Base-by-base conservation (phyloP, 2,329 filamentous ascomycete genomes). In the Raffaelea arxii region DNA sequence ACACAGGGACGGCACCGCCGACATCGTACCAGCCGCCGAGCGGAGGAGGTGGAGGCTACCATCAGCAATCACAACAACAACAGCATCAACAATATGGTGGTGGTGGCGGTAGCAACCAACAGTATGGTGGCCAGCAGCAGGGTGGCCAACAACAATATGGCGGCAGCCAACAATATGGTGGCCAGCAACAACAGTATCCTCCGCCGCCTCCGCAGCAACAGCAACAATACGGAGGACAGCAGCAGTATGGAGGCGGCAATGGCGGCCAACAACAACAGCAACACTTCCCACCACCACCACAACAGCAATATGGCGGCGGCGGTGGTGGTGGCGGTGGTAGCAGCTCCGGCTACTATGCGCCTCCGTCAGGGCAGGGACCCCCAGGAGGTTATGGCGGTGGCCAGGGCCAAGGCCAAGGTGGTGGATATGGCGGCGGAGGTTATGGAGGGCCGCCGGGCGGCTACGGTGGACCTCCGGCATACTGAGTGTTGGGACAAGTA, bases 1-100 rank as follows among this genome's bases (percentile, higher is more conserved):
- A 85, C 60, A 72, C 67, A 50, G 82, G 80, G 46, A 69, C 75
- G 47, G 77, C 80, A 35, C 82, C 82, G 12, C 75, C 78, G n/a
- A 62, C 72, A 14, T 72, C 76, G 6, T 82, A 82, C 59, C 74
- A 80, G 55, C 64, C 59, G 24, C 58, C 60, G 14, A 11, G 16
- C 25, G 27, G 27, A 9, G 10, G 10, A 32, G 10, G 10, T 10
- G 27, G 27, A 9, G 27, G 27, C 42, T 44, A 36, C 30, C 19
- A 6, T 9, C 22, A 40, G 6, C 37, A 40, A 21, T 6, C 5
- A 7, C 18, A 10, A 6, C 38, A 19, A 10, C 23, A 27, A n/a
- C 6, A 16, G 14, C 32, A 36, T 6, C 32, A 36, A 18, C 32
- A 9, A n/a, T 36, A 36, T n/a, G 14, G 32, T 18, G 14, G 19